Evolutionary conservation across 495 filamentous ascomycete species (phyloP).

Genomic region (Friedmanniomyces simplex): DNA sequence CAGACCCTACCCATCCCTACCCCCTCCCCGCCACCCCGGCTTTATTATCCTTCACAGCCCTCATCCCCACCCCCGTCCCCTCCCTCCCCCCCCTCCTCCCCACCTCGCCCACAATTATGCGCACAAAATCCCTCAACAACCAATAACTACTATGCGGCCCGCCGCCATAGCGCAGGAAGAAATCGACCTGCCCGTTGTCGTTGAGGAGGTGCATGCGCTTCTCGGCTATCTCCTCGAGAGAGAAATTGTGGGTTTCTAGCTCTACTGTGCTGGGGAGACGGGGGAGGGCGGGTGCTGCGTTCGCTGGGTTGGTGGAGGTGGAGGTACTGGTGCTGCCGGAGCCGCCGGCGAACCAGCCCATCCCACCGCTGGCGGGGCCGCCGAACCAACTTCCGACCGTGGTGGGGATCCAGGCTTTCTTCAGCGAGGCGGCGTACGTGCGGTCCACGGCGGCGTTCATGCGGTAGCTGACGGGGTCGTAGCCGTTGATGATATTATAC

Average conservation of each 20-base stretch:
- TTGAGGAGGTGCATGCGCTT: slow-evolving; percentile 79
- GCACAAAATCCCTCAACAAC: slow-evolving; percentile 71
- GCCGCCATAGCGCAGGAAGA: slow-evolving; percentile 64
- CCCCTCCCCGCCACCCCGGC: background rate
- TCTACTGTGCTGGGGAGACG: slow-evolving; percentile 85
- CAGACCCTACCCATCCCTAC: background rate
- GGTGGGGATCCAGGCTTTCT: slow-evolving; percentile 67
- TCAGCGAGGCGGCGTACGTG: slow-evolving; percentile 64
- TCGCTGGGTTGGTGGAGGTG: slow-evolving; percentile 26
- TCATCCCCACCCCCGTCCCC: slow-evolving; percentile 55
- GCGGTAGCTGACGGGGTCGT: slow-evolving; percentile 67
- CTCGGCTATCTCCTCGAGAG: slow-evolving; percentile 84
- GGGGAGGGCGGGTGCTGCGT: slow-evolving; percentile 14
- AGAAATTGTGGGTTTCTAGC: slow-evolving; percentile 91
- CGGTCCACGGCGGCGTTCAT: slow-evolving; percentile 84
- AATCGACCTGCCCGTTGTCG: slow-evolving; percentile 93
- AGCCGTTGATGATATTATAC: slow-evolving; percentile 73
- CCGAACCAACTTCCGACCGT: slow-evolving; percentile 48
- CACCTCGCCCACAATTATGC: slow-evolving; percentile 78
- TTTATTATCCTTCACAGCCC: slow-evolving; percentile 60
- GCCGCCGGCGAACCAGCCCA: slow-evolving; percentile 12
- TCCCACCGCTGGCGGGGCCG: too few relatives aligned
- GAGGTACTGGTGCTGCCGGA: background rate
- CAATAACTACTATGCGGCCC: slow-evolving; percentile 93
- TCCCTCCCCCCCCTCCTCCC: slow-evolving; percentile 62